phyloP scores from a whole-genome alignment of 2,329 filamentous ascomycete species.

The Rhexocercosporidium sp. region DNA sequence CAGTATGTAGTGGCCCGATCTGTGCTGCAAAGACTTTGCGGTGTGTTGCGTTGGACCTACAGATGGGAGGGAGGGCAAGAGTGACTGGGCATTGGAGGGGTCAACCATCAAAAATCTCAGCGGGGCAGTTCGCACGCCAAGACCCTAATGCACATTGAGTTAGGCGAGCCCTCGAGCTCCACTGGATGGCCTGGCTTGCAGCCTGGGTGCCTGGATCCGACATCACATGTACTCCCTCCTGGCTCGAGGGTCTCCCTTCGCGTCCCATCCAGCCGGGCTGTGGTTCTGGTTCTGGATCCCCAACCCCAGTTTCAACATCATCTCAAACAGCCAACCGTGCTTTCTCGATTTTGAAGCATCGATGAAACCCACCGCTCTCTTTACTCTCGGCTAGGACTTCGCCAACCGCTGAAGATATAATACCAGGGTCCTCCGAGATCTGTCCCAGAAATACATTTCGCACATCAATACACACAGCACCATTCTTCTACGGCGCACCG shows the following conservation, averaged over 20 bases:
- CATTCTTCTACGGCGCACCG: conserved; percentile 1
- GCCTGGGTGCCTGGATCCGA: too few species aligned
- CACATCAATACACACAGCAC: conserved; percentile 23
- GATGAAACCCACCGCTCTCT: conserved; percentile 35
- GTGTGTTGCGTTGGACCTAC: background rate
- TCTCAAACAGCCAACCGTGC: conserved; percentile 19
- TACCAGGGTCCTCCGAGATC: conserved; percentile 26
- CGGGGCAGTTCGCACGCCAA: too few species aligned
- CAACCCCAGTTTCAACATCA: background rate
- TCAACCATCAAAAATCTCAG: background rate
- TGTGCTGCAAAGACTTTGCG: too few species aligned
- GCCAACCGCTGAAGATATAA: conserved; percentile 26
- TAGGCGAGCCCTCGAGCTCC: too few species aligned
- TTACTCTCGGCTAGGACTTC: conserved; percentile 4
- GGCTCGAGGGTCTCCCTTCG: too few species aligned
- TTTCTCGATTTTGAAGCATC: conserved; percentile 22
- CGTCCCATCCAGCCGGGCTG: too few species aligned
- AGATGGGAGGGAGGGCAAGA: background rate
- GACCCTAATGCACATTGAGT: too few species aligned
- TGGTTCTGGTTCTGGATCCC: background rate
- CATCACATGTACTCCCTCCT: too few species aligned
- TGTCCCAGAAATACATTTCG: conserved; percentile 18
- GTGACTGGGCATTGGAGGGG: conserved; percentile 8
- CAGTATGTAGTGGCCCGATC: background rate
- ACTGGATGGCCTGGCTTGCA: background rate